Conservation (phyloP, 768 basidiomycete species). For the Artomyces pyxidatus region DNA sequence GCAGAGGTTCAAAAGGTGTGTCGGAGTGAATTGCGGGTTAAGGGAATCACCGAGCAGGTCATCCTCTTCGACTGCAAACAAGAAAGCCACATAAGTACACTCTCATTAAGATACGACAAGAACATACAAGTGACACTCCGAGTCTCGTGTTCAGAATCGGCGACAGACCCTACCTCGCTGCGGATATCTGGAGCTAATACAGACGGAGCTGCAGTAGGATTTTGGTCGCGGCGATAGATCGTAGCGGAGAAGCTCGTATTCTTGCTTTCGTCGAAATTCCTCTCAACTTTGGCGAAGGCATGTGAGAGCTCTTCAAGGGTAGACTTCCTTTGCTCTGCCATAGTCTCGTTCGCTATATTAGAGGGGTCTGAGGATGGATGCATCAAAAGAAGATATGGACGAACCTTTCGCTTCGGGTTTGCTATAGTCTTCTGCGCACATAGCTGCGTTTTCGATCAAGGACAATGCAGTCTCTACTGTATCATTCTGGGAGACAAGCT, state of each 20-base stretch:
- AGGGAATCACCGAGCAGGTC: not conserved
- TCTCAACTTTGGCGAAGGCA: not conserved
- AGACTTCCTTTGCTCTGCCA: not conserved
- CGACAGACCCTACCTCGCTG: not conserved
- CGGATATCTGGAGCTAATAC: not conserved
- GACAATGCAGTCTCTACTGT: not conserved
- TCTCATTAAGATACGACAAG: not conserved
- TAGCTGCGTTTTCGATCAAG: constrained; percentile 2
- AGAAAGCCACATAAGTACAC: not conserved
- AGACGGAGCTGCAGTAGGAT: not conserved
- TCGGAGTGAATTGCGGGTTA: not conserved
- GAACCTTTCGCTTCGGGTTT: not conserved
- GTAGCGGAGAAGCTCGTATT: not conserved
- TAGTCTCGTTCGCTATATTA: not conserved
- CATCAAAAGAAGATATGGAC: not conserved
- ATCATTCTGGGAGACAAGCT: not conserved
- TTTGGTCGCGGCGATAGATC: not conserved
- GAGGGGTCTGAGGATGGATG: not conserved
- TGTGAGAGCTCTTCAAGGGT: not conserved
- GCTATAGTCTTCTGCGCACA: constrained; percentile 7
- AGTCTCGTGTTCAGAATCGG: not conserved
- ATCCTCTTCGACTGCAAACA: constrained; percentile 1
- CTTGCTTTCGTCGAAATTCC: constrained; percentile 5
- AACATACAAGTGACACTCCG: not conserved
- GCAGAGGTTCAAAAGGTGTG: not conserved